Evolutionary conservation across 768 basidiomycete species (phyloP), one percentile per base, ranked within the genome.

Genomic region (Multifurca ochricompacta): DNA sequence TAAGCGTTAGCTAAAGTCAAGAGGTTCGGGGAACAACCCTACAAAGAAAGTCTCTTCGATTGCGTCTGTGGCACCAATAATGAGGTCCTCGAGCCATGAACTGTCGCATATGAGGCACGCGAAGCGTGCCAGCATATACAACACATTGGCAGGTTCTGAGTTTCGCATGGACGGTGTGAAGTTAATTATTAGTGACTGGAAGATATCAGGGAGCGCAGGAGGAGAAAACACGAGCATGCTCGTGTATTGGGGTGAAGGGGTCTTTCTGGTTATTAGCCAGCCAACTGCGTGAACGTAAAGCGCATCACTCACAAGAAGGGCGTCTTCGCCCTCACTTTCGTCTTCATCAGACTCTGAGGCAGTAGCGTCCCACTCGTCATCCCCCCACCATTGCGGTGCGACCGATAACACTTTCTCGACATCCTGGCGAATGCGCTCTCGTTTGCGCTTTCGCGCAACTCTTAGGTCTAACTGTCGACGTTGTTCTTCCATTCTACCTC

Each of bases 161-260:
- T 92, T 85, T 46, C 80, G 78, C 43, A 88, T 74, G 18, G 79
- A 76, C 6, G 90, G 82, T 37, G 71, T 79, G 66, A 83, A 88
- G 62, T 84, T 82, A 21, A 78, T 80, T 66, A 98, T 85, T 32
- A 98, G 71, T 7, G 89, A 82, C 60, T 87, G 81, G 59, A 95
- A 83, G 32, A 94, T 85, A 55, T 78, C 74, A 1, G 89, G 83
- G 8, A 98, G 70, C 11, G 83, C 75, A 36, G 80, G 74, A 3
- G 91, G 88, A 14, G 91, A 86, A 71, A 94, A 98, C 16, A 91
- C 95, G 43, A 99, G 87, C 88, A 97, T 93, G 41, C 87, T 81
- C 18, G 85, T 78, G 64, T 85, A 91, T 66, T 89, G 85, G 62
- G 77, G 69, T 18, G 77, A 75, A 21, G 87, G 87, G 30, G 91